phyloP scores from a whole-genome alignment of 257 asterid species.

The Marsdenia floribunda region DNA sequence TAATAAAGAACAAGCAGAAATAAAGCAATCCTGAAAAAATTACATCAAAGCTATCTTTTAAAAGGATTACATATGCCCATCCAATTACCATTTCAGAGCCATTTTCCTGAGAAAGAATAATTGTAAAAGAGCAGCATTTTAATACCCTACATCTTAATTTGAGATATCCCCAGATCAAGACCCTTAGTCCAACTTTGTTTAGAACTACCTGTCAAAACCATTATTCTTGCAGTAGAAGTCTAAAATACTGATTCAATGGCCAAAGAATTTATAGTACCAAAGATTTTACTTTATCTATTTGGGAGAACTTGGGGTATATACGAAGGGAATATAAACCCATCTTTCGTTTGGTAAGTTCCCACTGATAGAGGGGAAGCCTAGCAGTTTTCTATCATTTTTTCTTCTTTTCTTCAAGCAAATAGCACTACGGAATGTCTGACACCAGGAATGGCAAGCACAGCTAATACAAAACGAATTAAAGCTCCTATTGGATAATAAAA shows the following conservation, averaged over 20 bases:
- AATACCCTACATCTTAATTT: background rate
- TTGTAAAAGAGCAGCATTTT: background rate
- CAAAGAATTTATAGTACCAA: background rate
- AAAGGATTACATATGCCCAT: background rate
- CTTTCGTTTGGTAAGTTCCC: background rate
- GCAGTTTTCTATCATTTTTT: background rate
- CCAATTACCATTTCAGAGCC: background rate
- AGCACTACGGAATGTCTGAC: background rate
- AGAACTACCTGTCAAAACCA: background rate
- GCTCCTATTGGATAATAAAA: background rate
- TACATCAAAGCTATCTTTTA: background rate
- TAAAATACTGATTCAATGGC: background rate
- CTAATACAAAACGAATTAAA: background rate
- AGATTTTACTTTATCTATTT: background rate
- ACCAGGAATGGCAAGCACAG: background rate
- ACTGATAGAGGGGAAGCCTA: background rate
- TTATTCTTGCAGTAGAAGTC: background rate
- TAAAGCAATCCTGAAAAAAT: background rate
- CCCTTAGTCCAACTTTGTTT: background rate
- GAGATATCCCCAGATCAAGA: background rate
- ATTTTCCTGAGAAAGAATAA: background rate
- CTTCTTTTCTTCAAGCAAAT: background rate
- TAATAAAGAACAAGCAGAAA: slow-evolving; percentile 2
- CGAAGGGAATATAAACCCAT: background rate
- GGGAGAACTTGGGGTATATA: background rate